A percentile compares a stretch with the other conserved stretches of the same genome.
Evolutionary conservation across 805 yeast genomes (phyloP).

Genomic region (Myxozyma neotropica): DNA sequence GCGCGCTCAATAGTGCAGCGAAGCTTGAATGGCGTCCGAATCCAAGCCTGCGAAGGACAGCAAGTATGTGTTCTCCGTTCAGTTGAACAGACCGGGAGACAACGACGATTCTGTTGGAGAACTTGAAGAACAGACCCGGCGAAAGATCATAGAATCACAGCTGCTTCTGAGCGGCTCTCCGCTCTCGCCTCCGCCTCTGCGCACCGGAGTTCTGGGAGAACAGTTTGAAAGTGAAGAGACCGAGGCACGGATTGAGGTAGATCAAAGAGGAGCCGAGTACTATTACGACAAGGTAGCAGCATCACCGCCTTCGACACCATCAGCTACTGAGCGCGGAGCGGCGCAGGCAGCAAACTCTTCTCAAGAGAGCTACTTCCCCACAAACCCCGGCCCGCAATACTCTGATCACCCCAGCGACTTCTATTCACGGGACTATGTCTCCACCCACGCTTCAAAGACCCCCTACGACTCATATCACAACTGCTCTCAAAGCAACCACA

Average conservation of each 20-base stretch:
- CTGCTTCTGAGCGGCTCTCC: conserved; percentile 29
- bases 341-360: neutral
- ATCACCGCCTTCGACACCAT: conserved; percentile 32
- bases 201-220: conserved; percentile 14
- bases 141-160: conserved; percentile 26
- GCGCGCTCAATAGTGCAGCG: no score
- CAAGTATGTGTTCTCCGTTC: conserved; percentile 16
- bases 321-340: neutral
- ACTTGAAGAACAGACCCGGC: conserved; percentile 14
- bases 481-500: conserved; percentile 15
- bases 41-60: conserved; percentile 1
- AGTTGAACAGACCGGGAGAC: conserved; percentile 25
- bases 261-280: neutral
- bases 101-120: conserved; percentile 10
- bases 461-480: conserved; percentile 2
- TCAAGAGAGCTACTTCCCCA: neutral
- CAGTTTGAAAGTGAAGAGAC: neutral
- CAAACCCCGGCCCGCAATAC: neutral
- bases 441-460: conserved; percentile 3
- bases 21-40: conserved; percentile 2
- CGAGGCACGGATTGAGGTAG: neutral
- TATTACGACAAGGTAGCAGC: conserved; percentile 11
- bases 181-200: conserved; percentile 31
- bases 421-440: conserved; percentile 7
- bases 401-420: conserved; percentile 8